These are phyloP conservation scores for Blastomyces gilchristii DNA, from an alignment of 2,329 filamentous ascomycete genomes.

Conservation along the genomic window DNA sequence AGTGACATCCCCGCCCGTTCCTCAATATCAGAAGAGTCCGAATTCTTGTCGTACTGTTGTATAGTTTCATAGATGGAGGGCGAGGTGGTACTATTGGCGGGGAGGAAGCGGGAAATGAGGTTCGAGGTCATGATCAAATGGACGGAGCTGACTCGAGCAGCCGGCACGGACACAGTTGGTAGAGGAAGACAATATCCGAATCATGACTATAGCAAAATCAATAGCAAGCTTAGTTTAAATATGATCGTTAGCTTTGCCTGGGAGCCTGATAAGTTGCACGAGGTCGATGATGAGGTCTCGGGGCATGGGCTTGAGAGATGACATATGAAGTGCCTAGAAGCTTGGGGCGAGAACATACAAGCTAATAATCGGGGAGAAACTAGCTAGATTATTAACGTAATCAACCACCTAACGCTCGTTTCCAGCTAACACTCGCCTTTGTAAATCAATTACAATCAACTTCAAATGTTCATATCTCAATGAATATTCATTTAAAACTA, in stretches of 20 bases:
- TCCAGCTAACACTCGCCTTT: too few species aligned
- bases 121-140: constrained; percentile 42
- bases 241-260: neutral
- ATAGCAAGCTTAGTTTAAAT: neutral
- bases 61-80: constrained; percentile 23
- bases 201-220: neutral
- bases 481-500: too few species aligned
- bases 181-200: neutral
- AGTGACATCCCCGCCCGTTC: constrained; percentile 38
- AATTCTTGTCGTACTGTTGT: constrained; percentile 25
- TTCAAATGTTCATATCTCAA: too few species aligned
- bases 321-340: constrained; percentile 2
- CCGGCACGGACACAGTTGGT: constrained; percentile 1
- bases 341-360: neutral
- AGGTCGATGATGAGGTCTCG: neutral
- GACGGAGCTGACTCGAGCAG: neutral
- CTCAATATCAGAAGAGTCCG: constrained; percentile 35
- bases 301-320: neutral
- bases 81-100: constrained; percentile 29
- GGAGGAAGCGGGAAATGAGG: constrained; percentile 42
- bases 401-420: too few species aligned
- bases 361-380: too few species aligned
- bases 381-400: too few species aligned
- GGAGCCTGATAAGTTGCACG: neutral
- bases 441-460: too few species aligned